These are phyloP conservation scores for Nemania sp. DNA, from an alignment of 2,329 filamentous ascomycete species.

Conservation along the genomic window DNA sequence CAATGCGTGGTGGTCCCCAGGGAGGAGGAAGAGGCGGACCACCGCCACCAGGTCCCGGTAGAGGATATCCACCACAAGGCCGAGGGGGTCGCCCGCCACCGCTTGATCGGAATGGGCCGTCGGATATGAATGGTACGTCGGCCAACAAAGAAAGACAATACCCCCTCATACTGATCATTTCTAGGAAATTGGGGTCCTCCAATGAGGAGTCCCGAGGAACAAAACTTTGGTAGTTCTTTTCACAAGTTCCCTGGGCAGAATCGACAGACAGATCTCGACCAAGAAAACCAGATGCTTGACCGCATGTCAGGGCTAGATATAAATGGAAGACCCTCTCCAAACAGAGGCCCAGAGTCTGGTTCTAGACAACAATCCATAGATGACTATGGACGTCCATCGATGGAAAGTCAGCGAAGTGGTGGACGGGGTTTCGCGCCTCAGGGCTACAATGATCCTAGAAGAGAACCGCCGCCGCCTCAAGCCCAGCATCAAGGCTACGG, in stretches of 20 bases:
- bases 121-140: slow-evolving; percentile 43
- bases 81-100: slow-evolving; percentile 44
- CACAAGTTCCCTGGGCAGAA: slow-evolving; percentile 49
- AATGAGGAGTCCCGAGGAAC: slow-evolving; percentile 37
- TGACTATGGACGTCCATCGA: slow-evolving; percentile 43
- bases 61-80: slow-evolving; percentile 26
- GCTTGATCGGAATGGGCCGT: slow-evolving; percentile 44
- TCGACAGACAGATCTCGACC: slow-evolving; percentile 46
- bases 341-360: slow-evolving; percentile 42
- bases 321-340: slow-evolving; percentile 39
- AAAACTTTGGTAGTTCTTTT: slow-evolving; percentile 48
- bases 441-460: slow-evolving; percentile 45
- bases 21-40: slow-evolving; percentile 30
- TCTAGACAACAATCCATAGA: slow-evolving; percentile 43
- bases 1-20: slow-evolving; percentile 22
- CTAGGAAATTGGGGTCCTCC: slow-evolving; percentile 33
- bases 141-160: neutral
- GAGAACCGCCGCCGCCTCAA: slow-evolving; percentile 40
- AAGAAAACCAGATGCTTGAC: slow-evolving; percentile 48
- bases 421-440: slow-evolving; percentile 44
- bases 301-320: slow-evolving; percentile 50
- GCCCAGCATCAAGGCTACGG: slow-evolving; percentile 43
- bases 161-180: slow-evolving; percentile 26
- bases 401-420: slow-evolving; percentile 40
- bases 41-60: slow-evolving; percentile 19